Base-by-base conservation (phyloP, 371 early-diverging fungal genomes). In the Actinomortierella wolfii region DNA sequence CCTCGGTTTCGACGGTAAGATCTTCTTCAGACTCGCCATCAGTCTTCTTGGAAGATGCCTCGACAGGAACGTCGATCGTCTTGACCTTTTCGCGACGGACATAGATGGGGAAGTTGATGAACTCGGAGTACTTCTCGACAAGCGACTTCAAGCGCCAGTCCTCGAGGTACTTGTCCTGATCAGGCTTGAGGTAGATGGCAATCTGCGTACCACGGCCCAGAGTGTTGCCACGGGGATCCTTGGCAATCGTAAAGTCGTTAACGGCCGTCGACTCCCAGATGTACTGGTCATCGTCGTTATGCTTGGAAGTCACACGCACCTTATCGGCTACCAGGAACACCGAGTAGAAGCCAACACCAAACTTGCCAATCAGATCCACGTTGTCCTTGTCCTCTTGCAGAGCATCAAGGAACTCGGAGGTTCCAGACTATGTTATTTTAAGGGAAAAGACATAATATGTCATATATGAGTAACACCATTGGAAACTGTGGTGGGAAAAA, bases 291-390 rank as follows among this genome's bases (percentile, higher is more conserved):
- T 88, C 91, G 54, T 92, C 89, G 62, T 89, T 89, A 75, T 92
- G 82, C 82, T 97, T 98, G 59, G 90, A 87, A 14, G 94, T 89
- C 14, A 99, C 97, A 3, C 90, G 87, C n/a, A 99, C 98, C 68
- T 86, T 84, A 78, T 97, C 96, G n/a, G 97, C 96, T 2, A 98
- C 96, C 67, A 97, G 76, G 70, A 92, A 94, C 47, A 90, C 89
- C 21, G 88, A 94, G 82, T 99, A 99, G 79, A 97, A 97, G 21
- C 99, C 99, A 34, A 97, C 95, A 85, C 99, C 99, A 79, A 99
- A 99, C 82, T 98, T 98, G 47, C 99, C 99, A 73, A 97, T 97
- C 69, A 95, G 77, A 51, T 83, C 83, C 57, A 83, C 79, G 39
- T 71, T 87, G 54, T 87, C 89, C 39, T 79, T 78, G 60, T 85